Evolutionary conservation across 352 stramenopile genomes (phyloP).

Genomic region (Hyaloperonospora brassicae): DNA sequence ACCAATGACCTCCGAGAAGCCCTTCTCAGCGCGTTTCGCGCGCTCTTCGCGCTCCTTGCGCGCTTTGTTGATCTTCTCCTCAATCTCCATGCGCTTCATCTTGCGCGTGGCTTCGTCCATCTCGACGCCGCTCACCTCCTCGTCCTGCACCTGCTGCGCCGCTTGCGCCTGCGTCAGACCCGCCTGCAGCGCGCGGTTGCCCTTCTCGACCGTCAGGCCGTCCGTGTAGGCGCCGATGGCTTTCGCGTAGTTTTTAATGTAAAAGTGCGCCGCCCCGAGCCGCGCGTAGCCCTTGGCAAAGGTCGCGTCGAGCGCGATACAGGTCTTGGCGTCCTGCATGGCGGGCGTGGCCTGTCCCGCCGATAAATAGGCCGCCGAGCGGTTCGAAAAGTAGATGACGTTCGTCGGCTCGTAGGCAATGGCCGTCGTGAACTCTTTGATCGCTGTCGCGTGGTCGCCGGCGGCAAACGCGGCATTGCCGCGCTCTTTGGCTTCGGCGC

Average conservation of each 20-base stretch:
- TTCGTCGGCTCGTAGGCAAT: constrained; percentile 83
- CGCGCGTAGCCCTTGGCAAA: constrained; percentile 84
- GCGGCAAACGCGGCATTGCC: constrained; percentile 73
- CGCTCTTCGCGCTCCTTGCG: constrained; percentile 80
- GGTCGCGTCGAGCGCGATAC: constrained; percentile 77
- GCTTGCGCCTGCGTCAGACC: constrained; percentile 78
- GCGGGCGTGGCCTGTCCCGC: constrained; percentile 69
- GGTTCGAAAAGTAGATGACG: constrained; percentile 86
- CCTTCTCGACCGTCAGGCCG: constrained; percentile 71
- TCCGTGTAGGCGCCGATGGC: constrained; percentile 73
- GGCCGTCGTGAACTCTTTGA: constrained; percentile 84
- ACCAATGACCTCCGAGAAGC: constrained; percentile 80
- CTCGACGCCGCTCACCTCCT: constrained; percentile 77
- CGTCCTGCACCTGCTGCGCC: constrained; percentile 74
- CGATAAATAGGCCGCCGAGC: constrained; percentile 78
- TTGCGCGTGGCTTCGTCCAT: constrained; percentile 86
- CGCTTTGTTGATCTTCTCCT: constrained; percentile 87
- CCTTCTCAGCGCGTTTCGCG: constrained; percentile 77
- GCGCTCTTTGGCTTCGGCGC: constrained; percentile 79
- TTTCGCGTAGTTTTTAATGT: constrained; percentile 87
- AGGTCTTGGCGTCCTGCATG: constrained; percentile 81
- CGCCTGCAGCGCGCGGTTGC: constrained; percentile 80
- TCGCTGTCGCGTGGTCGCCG: constrained; percentile 70
- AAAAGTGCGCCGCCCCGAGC: constrained; percentile 79
- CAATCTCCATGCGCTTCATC: constrained; percentile 87